Base-by-base conservation (phyloP, 208 protist species). In the Jaenimonas drosophilae region DNA sequence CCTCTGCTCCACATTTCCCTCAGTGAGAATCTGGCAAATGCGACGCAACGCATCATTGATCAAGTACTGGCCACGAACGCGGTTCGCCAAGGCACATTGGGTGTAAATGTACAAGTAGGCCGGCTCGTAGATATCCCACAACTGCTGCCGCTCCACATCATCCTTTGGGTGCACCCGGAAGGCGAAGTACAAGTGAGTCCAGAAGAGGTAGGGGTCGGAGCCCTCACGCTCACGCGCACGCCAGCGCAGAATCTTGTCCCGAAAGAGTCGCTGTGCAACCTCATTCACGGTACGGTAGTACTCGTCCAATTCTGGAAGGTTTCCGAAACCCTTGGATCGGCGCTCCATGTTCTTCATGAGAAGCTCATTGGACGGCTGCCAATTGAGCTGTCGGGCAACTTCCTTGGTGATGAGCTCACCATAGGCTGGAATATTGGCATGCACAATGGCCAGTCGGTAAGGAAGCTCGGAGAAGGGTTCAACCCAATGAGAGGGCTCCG, bases 81-180 rank as follows among this genome's bases (percentile, higher is more conserved):
- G 80, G 32, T 54, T 75, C 4, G 76, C 76, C 42, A 90, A 60
- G 23, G 80, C 77, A 54, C 70, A 66, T 38, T 90, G 79, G 6
- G 80, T 93, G 61, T 93, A 90, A 26, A 88, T 81, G 57, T 89
- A 87, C 28, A 70, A 28, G 48, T 70, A 93, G 4, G 70, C 71
- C 0, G 85, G 85, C 63, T 90, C 76, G 45, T 90, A 90, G 58
- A 90, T 70, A 53, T 84, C 77, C 78, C 80, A 90, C 72, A 88
- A 54, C 34, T 55, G 60, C 39, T 71, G 60, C 25, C 86, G 78
- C 57, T 88, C 78, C 6, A 80, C 80, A 7, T 54, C 28, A 50
- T 64, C 59, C 43, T 75, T 64, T 5, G 80, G 80, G 47, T 86
- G 64, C 34, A 90, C 85, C 26, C 80, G 76, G 40, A 90, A 90